phyloP scores from a whole-genome alignment of 306 rosid species.

The Elaeagnus macrophylla region DNA sequence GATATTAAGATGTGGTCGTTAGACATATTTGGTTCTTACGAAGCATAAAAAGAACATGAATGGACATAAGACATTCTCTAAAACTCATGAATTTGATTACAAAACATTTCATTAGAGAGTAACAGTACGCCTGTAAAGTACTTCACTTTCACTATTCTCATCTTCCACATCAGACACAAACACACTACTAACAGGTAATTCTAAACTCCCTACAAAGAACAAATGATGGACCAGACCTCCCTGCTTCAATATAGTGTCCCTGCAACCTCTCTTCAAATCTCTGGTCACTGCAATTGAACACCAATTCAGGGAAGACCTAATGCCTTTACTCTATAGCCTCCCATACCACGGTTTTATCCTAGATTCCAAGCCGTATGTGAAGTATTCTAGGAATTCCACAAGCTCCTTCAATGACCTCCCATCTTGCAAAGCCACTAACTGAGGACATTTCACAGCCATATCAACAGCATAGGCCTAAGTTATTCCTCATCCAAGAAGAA shows the following conservation, averaged over 20 bases:
- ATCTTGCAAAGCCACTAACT: conserved; percentile 47
- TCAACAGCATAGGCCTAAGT: conserved; percentile 47
- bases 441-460: conserved; percentile 78
- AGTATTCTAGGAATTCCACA: conserved; percentile 76
- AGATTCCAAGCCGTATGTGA: conserved; percentile 86
- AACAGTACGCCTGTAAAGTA: conserved; percentile 64
- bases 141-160: conserved; percentile 69
- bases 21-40: too few species aligned
- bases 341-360: conserved; percentile 82
- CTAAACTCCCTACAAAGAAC: conserved; percentile 77
- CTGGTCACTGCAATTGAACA: conserved; percentile 79
- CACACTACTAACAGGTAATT: conserved; percentile 57
- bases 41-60: too few species aligned
- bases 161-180: conserved; percentile 75
- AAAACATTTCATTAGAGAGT: conserved; percentile 46
- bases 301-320: conserved; percentile 74
- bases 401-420: conserved; percentile 74
- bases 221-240: conserved; percentile 61
- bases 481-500: conserved; percentile 58
- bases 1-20: too few species aligned
- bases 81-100: too few species aligned
- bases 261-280: conserved; percentile 91
- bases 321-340: conserved; percentile 61
- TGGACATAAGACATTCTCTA: too few species aligned
- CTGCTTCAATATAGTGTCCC: conserved; percentile 73